phyloP scores from a whole-genome alignment of 192 early-diverging fungal species.

The Backusella australiensis region DNA sequence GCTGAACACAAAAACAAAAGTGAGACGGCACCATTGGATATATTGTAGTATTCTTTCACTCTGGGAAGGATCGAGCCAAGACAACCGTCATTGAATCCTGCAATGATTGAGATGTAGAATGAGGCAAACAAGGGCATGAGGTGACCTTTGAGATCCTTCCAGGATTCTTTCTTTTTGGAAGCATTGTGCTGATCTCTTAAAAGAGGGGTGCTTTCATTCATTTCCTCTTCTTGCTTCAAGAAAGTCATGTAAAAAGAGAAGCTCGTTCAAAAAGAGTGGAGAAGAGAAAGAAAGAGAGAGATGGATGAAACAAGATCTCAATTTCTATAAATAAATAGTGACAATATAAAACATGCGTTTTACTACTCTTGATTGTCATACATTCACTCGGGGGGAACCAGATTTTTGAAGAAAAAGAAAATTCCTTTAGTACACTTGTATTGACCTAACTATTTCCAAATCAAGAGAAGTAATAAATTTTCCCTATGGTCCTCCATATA shows the following conservation, averaged over 20 bases:
- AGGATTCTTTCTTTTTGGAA: not conserved
- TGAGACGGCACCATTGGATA: conserved; percentile 25
- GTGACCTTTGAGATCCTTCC: not conserved
- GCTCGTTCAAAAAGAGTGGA: no score
- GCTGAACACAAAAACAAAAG: conserved; percentile 27
- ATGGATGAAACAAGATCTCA: not conserved
- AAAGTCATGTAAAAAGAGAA: not conserved
- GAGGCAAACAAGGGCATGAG: not conserved
- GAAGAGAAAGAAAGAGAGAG: not conserved
- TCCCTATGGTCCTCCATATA: not conserved
- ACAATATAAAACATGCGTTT: not conserved
- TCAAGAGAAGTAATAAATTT: no score
- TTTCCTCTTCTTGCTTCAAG: no score
- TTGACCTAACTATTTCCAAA: no score
- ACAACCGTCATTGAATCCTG: conserved; percentile 27
- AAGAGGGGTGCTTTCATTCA: not conserved
- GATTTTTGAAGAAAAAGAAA: not conserved
- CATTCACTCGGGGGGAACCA: not conserved
- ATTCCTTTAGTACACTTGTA: not conserved
- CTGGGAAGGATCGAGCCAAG: conserved; percentile 30
- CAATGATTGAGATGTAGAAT: conserved; percentile 16
- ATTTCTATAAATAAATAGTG: not conserved
- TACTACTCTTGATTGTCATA: not conserved
- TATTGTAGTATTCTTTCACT: conserved; percentile 32
- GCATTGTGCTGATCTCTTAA: not conserved